These are phyloP conservation scores for Daldinia vernicosa DNA, from an alignment of 495 filamentous ascomycete genomes.

Conservation along the genomic window DNA sequence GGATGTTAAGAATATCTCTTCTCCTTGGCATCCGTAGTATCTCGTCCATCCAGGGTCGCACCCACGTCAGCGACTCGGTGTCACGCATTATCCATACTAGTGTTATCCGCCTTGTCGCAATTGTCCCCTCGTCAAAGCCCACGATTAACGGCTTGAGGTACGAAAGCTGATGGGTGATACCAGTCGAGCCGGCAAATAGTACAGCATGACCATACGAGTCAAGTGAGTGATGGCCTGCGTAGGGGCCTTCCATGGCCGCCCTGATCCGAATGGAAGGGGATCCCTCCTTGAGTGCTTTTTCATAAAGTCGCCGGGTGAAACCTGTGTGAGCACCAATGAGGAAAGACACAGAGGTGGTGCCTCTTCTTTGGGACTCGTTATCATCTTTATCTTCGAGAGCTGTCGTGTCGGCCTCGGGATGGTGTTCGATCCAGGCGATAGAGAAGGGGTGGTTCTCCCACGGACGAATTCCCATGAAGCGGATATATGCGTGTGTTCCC, in stretches of 20 bases:
- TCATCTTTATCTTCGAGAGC: constrained; percentile 36
- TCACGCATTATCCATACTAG: constrained; percentile 94
- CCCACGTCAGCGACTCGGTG: constrained; percentile 89
- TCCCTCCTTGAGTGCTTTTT: constrained; percentile 46
- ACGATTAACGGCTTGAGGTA: constrained; percentile 82
- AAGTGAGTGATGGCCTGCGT: constrained; percentile 81
- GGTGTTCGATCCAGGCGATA: constrained; percentile 78
- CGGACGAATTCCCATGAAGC: constrained; percentile 74
- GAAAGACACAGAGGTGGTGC: constrained; percentile 71
- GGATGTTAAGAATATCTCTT: constrained; percentile 79
- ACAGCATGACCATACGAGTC: constrained; percentile 90
- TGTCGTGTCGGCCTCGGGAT: constrained; percentile 38
- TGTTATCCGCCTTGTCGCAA: constrained; percentile 79
- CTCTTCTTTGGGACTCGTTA: constrained; percentile 34
- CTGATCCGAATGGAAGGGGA: constrained; percentile 46
- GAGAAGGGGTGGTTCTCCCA: constrained; percentile 96
- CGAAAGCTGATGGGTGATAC: constrained; percentile 95
- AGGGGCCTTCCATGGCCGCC: constrained; percentile 82
- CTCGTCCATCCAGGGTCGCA: constrained; percentile 89
- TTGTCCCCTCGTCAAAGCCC: constrained; percentile 74
- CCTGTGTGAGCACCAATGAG: constrained; percentile 86
- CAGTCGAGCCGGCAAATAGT: constrained; percentile 90
- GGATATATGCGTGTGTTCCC: constrained; percentile 89
- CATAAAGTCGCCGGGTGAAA: constrained; percentile 84
- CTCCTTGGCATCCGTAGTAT: constrained; percentile 81